A percentile compares a stretch with the other conserved stretches of the same genome.
Conservation (phyloP, 352 stramenopile species). For the Phytopythium sindhum region DNA sequence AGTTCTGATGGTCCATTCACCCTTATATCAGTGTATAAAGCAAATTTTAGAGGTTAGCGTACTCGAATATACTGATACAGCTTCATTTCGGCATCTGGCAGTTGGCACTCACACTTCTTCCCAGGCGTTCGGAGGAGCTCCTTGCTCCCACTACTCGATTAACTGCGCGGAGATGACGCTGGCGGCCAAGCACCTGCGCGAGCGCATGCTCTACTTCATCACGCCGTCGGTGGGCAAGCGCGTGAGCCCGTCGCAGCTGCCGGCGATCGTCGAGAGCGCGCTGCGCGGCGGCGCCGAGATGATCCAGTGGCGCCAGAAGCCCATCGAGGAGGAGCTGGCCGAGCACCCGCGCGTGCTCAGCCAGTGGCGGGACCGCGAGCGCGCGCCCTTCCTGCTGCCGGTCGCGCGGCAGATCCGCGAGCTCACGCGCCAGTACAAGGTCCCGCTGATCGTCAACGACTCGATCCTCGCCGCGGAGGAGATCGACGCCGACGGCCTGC, state of each 20-base stretch:
- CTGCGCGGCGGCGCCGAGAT: conserved; percentile 42
- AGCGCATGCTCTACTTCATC: conserved; percentile 56
- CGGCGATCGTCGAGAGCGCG: conserved; percentile 35
- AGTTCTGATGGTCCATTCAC: no score
- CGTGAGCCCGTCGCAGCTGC: conserved; percentile 21
- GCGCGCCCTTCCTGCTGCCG: conserved; percentile 28
- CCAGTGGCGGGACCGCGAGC: conserved; percentile 18
- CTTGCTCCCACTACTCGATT: neutral
- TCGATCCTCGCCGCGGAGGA: conserved; percentile 40
- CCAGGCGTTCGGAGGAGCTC: no score
- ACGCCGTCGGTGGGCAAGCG: conserved; percentile 37
- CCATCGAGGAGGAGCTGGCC: conserved; percentile 23
- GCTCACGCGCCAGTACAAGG: conserved; percentile 28
- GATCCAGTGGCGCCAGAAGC: conserved; percentile 58
- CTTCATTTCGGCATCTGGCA: no score
- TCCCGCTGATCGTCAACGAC: conserved; percentile 60
- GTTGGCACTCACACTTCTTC: no score
- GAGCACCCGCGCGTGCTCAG: conserved; percentile 19
- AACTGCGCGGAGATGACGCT: neutral
- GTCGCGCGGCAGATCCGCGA: conserved; percentile 34
- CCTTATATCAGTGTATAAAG: no score
- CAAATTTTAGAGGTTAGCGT: no score
- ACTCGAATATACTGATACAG: no score
- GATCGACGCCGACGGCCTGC: conserved; percentile 44
- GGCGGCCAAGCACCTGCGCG: neutral